Conservation (phyloP, 202 grass and related monocot genomes). For the Carex arenaria region DNA sequence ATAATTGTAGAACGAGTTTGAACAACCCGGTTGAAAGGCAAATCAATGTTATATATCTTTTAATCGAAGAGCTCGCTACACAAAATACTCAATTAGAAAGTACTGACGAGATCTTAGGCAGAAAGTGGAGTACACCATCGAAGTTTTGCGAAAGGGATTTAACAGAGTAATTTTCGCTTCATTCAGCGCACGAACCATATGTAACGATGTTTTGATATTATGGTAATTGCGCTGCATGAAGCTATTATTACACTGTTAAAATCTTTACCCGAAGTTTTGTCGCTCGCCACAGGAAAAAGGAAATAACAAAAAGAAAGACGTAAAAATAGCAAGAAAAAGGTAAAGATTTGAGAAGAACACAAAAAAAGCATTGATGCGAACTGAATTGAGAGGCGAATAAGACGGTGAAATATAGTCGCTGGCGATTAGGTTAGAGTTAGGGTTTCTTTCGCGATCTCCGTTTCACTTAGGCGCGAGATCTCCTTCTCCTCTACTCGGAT, state of each 20-base stretch:
- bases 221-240: too few relatives aligned
- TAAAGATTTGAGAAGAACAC: constrained; percentile 1
- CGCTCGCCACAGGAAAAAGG: not conserved
- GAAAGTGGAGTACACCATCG: constrained; percentile 2
- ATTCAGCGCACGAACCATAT: too few relatives aligned
- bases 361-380: constrained; percentile 1
- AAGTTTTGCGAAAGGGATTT: not conserved
- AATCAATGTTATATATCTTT: not conserved
- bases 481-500: not conserved
- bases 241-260: too few relatives aligned
- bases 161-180: too few relatives aligned
- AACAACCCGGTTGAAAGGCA: not conserved
- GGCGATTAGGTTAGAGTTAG: not conserved
- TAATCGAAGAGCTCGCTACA: not conserved
- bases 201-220: too few relatives aligned
- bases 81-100: not conserved
- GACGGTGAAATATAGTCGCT: not conserved
- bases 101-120: not conserved
- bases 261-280: not conserved
- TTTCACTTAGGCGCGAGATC: constrained; percentile 1
- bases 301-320: not conserved
- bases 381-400: not conserved
- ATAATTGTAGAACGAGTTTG: not conserved
- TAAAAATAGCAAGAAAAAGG: not conserved
- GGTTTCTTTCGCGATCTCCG: not conserved